Evolutionary conservation across 2,329 filamentous ascomycete species (phyloP).

Genomic region (Aspergillus alliaceus): DNA sequence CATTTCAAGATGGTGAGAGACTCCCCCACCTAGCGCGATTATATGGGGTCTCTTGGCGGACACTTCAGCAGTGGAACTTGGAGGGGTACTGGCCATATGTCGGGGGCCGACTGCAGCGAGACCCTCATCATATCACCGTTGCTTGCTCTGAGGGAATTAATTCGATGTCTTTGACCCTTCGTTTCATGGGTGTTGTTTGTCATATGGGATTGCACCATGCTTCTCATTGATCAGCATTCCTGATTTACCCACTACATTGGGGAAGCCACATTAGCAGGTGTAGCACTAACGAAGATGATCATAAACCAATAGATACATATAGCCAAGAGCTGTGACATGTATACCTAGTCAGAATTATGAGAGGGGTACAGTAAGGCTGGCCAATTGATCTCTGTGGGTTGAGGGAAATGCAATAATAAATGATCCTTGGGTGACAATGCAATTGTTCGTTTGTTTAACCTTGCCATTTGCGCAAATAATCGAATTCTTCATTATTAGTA

Average conservation of each 20-base stretch:
- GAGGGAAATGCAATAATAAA: neutral
- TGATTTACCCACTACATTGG: neutral
- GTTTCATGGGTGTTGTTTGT: neutral
- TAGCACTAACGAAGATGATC: neutral
- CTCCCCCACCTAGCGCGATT: conserved; percentile 10
- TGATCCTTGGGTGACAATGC: neutral
- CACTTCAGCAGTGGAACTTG: conserved; percentile 13
- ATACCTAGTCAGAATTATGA: neutral
- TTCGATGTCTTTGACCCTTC: neutral
- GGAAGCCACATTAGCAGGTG: neutral
- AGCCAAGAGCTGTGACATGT: neutral
- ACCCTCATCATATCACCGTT: neutral
- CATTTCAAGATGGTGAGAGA: neutral
- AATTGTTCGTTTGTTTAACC: neutral
- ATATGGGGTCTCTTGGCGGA: conserved; percentile 11
- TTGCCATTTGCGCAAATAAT: too few species aligned
- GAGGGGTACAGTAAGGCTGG: neutral
- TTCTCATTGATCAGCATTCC: neutral
- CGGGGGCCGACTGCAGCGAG: neutral
- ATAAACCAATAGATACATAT: neutral
- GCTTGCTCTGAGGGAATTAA: neutral
- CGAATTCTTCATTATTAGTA: too few species aligned
- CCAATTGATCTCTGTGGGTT: neutral
- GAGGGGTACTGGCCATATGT: conserved; percentile 2
- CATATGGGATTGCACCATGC: neutral